phyloP scores from a whole-genome alignment of 1,139 yeast species.

The Casaregolazyma suthepensis region DNA sequence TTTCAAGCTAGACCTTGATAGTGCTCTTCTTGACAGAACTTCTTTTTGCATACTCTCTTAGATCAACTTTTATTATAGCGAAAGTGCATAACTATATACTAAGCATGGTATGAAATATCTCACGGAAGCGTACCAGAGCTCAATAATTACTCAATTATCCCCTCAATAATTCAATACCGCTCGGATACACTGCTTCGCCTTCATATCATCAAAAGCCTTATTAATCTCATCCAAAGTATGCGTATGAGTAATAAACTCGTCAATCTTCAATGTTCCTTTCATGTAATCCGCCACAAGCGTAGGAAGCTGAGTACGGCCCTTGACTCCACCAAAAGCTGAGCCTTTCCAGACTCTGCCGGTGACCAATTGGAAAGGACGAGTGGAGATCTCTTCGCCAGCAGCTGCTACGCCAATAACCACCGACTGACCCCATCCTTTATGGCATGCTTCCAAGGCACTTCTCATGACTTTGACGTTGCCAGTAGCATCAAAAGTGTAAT shows the following conservation, averaged over 20 bases:
- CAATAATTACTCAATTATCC: too few relatives aligned
- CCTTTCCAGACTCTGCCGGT: constrained; percentile 99
- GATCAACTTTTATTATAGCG: background rate
- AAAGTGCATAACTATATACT: background rate
- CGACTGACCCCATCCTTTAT: constrained; percentile 98
- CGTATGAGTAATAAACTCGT: constrained; percentile 91
- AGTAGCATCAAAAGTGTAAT: constrained; percentile 94
- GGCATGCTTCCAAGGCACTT: constrained; percentile 91
- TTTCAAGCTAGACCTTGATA: too few relatives aligned
- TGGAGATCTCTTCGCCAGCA: constrained; percentile 92
- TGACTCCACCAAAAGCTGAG: constrained; percentile 97
- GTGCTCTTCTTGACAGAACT: too few relatives aligned
- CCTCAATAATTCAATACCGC: constrained; percentile 52
- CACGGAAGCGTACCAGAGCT: too few relatives aligned
- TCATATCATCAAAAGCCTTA: constrained; percentile 91
- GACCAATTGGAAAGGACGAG: constrained; percentile 97
- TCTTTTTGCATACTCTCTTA: too few relatives aligned
- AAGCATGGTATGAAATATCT: too few relatives aligned
- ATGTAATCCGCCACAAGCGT: constrained; percentile 81
- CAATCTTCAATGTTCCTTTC: constrained; percentile 79
- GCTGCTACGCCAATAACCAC: constrained; percentile 97
- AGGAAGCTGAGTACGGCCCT: constrained; percentile 95
- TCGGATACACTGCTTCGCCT: constrained; percentile 87
- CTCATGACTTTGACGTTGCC: constrained; percentile 96
- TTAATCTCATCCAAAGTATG: constrained; percentile 73